phyloP scores from a whole-genome alignment of 2,329 filamentous ascomycete genomes.

The Ascochyta rabiei region DNA sequence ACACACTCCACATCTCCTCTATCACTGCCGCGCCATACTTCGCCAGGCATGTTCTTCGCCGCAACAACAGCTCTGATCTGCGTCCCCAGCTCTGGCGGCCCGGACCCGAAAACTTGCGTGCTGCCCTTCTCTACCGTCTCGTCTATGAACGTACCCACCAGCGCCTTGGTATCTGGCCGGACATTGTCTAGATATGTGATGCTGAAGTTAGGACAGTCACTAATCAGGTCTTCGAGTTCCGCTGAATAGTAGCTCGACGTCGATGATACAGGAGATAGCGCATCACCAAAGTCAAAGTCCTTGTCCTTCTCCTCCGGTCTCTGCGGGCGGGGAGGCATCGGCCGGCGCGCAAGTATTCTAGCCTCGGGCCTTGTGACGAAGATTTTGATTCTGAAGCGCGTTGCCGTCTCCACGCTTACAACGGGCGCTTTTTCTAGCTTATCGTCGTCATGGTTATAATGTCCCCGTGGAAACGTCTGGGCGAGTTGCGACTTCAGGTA shows the following conservation, averaged over 20 bases:
- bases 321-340: neutral
- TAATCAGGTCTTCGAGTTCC: conserved; percentile 14
- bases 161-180: conserved; percentile 18
- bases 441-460: neutral
- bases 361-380: conserved; percentile 20
- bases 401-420: neutral
- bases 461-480: neutral
- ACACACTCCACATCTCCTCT: conserved; percentile 31
- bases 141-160: conserved; percentile 25
- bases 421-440: neutral
- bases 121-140: conserved; percentile 24
- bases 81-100: conserved; percentile 30
- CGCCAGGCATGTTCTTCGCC: conserved; percentile 21
- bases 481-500: conserved; percentile 22
- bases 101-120: conserved; percentile 32
- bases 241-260: neutral
- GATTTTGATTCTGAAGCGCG: conserved; percentile 24
- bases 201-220: conserved; percentile 21
- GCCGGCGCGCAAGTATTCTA: neutral
- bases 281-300: neutral
- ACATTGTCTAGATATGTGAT: conserved; percentile 29
- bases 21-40: conserved; percentile 37
- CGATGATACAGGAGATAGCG: conserved; percentile 2
- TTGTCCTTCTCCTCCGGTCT: conserved; percentile 4
- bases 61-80: conserved; percentile 37